These are phyloP conservation scores for Tetrapyrgos nigripes DNA, from an alignment of 1,284 basidiomycete species.

Conservation along the genomic window DNA sequence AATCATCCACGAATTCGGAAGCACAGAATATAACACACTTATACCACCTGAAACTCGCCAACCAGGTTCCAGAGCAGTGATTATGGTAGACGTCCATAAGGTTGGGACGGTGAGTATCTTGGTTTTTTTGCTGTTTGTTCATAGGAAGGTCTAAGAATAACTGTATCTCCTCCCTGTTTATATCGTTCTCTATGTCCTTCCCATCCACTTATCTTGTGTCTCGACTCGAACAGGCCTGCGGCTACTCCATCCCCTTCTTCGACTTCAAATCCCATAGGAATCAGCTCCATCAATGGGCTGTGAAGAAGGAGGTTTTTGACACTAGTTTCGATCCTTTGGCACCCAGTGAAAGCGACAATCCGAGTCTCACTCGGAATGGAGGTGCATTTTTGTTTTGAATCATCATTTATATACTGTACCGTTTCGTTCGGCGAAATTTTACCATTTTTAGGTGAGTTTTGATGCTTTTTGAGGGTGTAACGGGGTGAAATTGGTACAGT, in stretches of 20 bases:
- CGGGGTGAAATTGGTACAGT: no score
- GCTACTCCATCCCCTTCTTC: conserved; percentile 56
- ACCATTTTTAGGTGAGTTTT: no score
- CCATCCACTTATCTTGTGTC: neutral
- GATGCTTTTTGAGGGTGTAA: no score
- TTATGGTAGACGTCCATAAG: conserved; percentile 56
- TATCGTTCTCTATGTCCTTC: neutral
- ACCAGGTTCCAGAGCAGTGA: conserved; percentile 56
- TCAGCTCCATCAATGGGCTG: conserved; percentile 41
- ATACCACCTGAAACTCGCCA: conserved; percentile 47
- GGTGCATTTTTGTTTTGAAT: neutral
- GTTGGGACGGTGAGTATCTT: conserved; percentile 49
- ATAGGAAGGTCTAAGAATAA: no score
- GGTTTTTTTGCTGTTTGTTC: neutral
- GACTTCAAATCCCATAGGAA: conserved; percentile 52
- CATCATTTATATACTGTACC: no score
- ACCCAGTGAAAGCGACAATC: conserved; percentile 6
- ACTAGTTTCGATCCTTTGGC: conserved; percentile 29
- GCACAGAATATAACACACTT: conserved; percentile 53
- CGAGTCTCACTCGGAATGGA: no score
- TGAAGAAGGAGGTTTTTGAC: conserved; percentile 32
- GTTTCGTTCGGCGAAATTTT: no score
- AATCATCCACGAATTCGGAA: conserved; percentile 55
- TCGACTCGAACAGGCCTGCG: conserved; percentile 47
- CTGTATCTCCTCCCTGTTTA: neutral